A percentile compares a stretch with the other conserved stretches of the same genome.
phyloP scores from a whole-genome alignment of 2,329 filamentous ascomycete species.

The Pleoardoris graminearum region DNA sequence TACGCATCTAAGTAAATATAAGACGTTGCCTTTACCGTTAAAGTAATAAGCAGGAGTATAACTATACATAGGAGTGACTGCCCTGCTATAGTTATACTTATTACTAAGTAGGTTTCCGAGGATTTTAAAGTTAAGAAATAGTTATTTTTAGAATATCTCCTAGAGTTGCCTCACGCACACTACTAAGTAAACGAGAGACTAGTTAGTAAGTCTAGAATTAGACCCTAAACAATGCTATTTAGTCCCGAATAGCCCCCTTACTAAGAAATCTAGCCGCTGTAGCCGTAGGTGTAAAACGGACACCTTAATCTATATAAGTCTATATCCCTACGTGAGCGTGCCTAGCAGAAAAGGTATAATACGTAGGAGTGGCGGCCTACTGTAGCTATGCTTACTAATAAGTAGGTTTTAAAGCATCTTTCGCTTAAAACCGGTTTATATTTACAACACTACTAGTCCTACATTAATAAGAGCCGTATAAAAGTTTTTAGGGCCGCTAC shows the following conservation, averaged over 20 bases:
- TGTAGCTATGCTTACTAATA: too few relatives aligned
- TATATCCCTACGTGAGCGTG: too few relatives aligned
- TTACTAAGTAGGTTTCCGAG: not conserved
- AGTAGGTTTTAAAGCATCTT: too few relatives aligned
- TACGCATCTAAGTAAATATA: not conserved
- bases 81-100: not conserved
- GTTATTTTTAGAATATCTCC: not conserved
- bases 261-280: not conserved
- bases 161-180: not conserved
- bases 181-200: not conserved
- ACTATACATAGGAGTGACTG: not conserved
- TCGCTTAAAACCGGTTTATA: too few relatives aligned
- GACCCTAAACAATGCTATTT: not conserved
- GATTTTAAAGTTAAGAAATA: not conserved
- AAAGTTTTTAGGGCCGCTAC: too few relatives aligned
- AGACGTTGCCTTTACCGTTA: not conserved
- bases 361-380: too few relatives aligned
- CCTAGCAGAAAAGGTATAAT: too few relatives aligned
- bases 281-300: too few relatives aligned
- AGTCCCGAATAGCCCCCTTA: not conserved
- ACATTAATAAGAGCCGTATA: too few relatives aligned
- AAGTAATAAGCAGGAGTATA: not conserved
- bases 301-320: too few relatives aligned
- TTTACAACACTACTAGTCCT: too few relatives aligned
- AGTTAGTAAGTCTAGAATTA: not conserved